These are phyloP conservation scores for Fusarium annulatum DNA, from an alignment of 2,329 filamentous ascomycete species.

Conservation along the genomic window DNA sequence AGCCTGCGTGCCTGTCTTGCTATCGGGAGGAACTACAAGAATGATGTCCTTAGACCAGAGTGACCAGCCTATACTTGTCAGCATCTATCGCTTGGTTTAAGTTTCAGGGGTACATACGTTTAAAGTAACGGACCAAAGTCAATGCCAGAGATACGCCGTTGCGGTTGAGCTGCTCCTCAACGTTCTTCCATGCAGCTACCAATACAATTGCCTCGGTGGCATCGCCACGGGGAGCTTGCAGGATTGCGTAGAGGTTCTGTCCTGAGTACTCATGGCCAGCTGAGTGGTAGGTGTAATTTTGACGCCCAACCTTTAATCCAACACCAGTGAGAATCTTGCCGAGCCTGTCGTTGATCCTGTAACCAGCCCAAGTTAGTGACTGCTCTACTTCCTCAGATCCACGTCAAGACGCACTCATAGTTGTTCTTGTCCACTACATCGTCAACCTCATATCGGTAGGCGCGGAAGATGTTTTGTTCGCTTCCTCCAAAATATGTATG, in stretches of 20 bases:
- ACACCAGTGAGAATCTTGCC: slow-evolving; percentile 79
- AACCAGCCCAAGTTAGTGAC: background rate
- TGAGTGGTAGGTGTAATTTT: slow-evolving; percentile 87
- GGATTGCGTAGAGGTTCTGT: slow-evolving; percentile 92
- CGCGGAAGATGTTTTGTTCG: slow-evolving; percentile 93
- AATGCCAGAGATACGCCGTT: slow-evolving; percentile 89
- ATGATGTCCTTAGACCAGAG: slow-evolving; percentile 99
- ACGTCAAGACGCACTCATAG: slow-evolving; percentile 57
- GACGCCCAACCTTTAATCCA: slow-evolving; percentile 87
- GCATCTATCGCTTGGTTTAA: background rate
- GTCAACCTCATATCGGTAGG: slow-evolving; percentile 86
- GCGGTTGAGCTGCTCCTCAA: slow-evolving; percentile 80
- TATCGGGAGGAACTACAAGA: slow-evolving; percentile 88
- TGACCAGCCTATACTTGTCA: slow-evolving; percentile 77
- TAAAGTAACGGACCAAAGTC: slow-evolving; percentile 93
- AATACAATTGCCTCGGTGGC: slow-evolving; percentile 97
- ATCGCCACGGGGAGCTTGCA: slow-evolving; percentile 93
- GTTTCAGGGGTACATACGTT: slow-evolving; percentile 62
- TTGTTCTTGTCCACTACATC: slow-evolving; percentile 66
- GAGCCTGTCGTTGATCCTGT: slow-evolving; percentile 75
- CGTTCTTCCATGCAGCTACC: slow-evolving; percentile 88
- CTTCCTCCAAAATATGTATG: slow-evolving; percentile 98
- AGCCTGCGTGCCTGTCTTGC: slow-evolving; percentile 88
- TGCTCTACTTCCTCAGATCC: background rate
- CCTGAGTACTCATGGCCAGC: slow-evolving; percentile 79